phyloP scores from a whole-genome alignment of 2,329 filamentous ascomycete genomes.

The Triangularia verruculosa region DNA sequence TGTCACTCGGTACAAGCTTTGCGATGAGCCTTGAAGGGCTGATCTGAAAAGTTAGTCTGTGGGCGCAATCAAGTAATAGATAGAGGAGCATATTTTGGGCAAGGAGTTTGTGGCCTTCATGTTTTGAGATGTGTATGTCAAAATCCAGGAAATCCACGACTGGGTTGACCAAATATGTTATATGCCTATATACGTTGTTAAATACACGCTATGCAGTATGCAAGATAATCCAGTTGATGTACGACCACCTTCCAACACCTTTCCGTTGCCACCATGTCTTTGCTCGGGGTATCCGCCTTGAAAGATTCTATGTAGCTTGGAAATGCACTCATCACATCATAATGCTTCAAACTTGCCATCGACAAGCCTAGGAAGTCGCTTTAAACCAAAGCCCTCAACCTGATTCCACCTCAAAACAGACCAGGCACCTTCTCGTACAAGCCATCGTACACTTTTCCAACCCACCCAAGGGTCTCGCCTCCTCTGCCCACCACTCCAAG shows the following conservation, averaged over 20 bases:
- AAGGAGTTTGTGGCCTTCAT: not conserved
- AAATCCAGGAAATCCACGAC: not conserved
- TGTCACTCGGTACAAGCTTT: slow-evolving; percentile 8
- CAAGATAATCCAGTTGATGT: slow-evolving; percentile 14
- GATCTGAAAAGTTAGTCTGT: not conserved
- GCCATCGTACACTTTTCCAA: slow-evolving; percentile 75
- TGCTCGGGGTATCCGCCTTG: not conserved
- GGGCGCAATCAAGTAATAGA: not conserved
- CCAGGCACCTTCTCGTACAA: slow-evolving; percentile 48
- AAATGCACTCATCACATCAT: not conserved
- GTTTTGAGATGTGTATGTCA: no score
- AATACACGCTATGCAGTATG: slow-evolving; percentile 9
- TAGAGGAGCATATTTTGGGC: not conserved
- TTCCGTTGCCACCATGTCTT: not conserved
- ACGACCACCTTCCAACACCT: slow-evolving; percentile 6
- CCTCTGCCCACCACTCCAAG: slow-evolving; percentile 73
- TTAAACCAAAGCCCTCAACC: not conserved
- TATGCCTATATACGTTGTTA: slow-evolving; percentile 6
- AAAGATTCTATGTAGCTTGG: not conserved
- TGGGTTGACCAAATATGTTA: slow-evolving; percentile 11
- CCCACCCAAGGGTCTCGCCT: slow-evolving; percentile 71
- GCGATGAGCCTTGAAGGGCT: not conserved
- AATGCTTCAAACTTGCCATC: not conserved
- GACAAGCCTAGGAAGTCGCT: not conserved
- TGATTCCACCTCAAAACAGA: slow-evolving; percentile 13